These are phyloP conservation scores for Chytriomyces sp. DNA, from an alignment of 192 early-diverging fungal genomes.

Conservation along the genomic window DNA sequence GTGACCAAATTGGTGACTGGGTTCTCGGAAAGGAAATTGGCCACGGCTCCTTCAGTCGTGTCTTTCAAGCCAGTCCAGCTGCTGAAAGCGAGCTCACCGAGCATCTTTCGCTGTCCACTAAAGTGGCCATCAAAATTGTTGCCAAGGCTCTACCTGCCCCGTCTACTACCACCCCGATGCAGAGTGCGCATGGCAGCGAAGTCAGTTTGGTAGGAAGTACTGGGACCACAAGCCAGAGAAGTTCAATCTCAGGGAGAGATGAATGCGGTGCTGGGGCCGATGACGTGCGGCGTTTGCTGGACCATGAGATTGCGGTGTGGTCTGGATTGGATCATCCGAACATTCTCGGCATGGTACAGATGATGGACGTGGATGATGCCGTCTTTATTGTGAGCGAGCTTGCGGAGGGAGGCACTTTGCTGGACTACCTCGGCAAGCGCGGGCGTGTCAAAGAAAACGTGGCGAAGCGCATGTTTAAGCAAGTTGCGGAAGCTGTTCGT, in stretches of 20 bases:
- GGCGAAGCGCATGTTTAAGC: conserved; percentile 65
- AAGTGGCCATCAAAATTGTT: conserved; percentile 74
- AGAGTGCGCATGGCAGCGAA: neutral
- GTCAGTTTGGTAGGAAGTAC: neutral
- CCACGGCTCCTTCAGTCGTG: conserved; percentile 73
- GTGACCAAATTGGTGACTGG: conserved; percentile 75
- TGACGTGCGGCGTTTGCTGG: conserved; percentile 51
- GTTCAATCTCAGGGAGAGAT: neutral
- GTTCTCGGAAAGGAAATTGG: conserved; percentile 71
- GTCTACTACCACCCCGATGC: neutral
- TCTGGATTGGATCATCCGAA: conserved; percentile 65
- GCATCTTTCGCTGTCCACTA: conserved; percentile 14
- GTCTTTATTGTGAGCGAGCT: conserved; percentile 76
- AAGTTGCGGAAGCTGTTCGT: conserved; percentile 70
- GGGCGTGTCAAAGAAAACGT: conserved; percentile 51
- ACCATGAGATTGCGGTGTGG: conserved; percentile 75
- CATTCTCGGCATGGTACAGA: conserved; percentile 65
- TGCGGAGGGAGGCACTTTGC: conserved; percentile 61
- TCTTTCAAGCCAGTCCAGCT: conserved; percentile 66
- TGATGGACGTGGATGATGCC: conserved; percentile 67
- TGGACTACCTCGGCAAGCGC: conserved; percentile 56
- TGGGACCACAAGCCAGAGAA: neutral
- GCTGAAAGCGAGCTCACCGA: conserved; percentile 38
- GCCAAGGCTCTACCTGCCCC: conserved; percentile 38
- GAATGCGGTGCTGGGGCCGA: neutral